Base-by-base conservation (phyloP, 2,329 filamentous ascomycete genomes). In the Colletotrichum destructivum region DNA sequence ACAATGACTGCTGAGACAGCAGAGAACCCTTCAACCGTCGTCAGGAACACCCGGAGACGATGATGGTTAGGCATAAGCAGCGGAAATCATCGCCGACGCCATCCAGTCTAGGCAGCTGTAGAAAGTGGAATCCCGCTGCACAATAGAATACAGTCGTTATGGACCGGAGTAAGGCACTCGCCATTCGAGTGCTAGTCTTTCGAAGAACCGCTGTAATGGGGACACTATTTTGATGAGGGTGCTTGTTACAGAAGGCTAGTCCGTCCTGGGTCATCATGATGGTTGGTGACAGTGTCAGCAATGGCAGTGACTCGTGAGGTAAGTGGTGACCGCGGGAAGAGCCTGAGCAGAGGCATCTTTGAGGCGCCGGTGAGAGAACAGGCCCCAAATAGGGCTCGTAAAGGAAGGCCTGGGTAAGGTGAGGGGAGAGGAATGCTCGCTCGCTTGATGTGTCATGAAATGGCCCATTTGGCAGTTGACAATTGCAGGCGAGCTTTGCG, bases 351-450 rank as follows among this genome's bases (percentile, higher is more conserved):
- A 21, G 18, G 52, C 31, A 56, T 56, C 15, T 2, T 15, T 56
- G 31, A n/a, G 52, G 21, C 52, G 31, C 52, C 38, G 31, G 31
- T 12, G 8, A 35, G 26, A 26, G 15, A 18, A 5, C 51, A 35
- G 26, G 52, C 16, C 51, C 31, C 6, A 38, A 9, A 11, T 6
- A 11, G 12, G 52, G 38, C 31, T 56, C 31, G 21, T 31, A 35
- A 56, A 56, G 31, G 16, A 9, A 35, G 31, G 31, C 4, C 4
- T 2, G 4, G 15, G 52, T 26, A 38, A 31, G 52, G 52, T 55
- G 38, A 55, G 52, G 54, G 54, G 18, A 21, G 31, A 38, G 54
- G 54, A 56, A 40, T 21, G 52, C 11, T 56, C 31, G 52, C 18
- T 4, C 21, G 8, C 8, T 3, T 40, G 31, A 38, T 13, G 16